Conservation (phyloP, 495 filamentous ascomycete species). For the Cercophora newfieldiana region DNA sequence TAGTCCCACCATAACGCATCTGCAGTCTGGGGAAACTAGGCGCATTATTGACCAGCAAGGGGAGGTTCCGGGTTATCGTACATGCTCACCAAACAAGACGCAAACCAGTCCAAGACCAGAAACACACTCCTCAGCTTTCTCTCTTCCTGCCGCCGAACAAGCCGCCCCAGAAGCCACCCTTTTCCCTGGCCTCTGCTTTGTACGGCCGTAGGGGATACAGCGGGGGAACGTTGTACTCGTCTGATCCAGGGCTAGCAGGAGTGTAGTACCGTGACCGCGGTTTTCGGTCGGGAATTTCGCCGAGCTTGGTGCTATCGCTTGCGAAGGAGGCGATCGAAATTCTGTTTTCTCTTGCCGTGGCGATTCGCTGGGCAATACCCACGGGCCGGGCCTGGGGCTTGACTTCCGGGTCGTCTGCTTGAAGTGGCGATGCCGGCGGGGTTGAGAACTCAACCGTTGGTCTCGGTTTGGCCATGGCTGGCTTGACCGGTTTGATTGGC, state of each 20-base stretch:
- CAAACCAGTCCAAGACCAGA: background rate
- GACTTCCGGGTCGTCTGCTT: background rate
- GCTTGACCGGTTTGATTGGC: background rate
- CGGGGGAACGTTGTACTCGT: slow-evolving; percentile 33
- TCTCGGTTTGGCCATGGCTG: background rate
- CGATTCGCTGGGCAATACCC: slow-evolving; percentile 9
- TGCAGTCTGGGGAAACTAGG: background rate
- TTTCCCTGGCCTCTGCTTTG: slow-evolving; percentile 29
- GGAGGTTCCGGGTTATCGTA: background rate
- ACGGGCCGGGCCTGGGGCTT: background rate
- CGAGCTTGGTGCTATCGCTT: slow-evolving; percentile 39
- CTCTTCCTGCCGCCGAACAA: slow-evolving; percentile 29
- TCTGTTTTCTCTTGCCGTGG: slow-evolving; percentile 21
- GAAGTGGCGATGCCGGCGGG: background rate
- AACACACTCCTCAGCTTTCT: slow-evolving; percentile 1
- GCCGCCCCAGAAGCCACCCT: slow-evolving; percentile 29
- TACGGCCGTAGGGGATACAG: slow-evolving; percentile 36
- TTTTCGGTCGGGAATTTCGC: slow-evolving; percentile 36
- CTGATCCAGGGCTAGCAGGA: slow-evolving; percentile 17
- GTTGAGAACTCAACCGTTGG: slow-evolving; percentile 8
- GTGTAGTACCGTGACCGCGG: slow-evolving; percentile 23
- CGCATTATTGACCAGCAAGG: background rate
- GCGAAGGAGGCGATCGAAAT: slow-evolving; percentile 35
- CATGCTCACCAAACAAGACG: slow-evolving; percentile 5
- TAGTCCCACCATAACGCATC: background rate